Evolutionary conservation across 768 basidiomycete species (phyloP), one percentile per base, ranked within the genome.

Genomic region (Russula virescens): DNA sequence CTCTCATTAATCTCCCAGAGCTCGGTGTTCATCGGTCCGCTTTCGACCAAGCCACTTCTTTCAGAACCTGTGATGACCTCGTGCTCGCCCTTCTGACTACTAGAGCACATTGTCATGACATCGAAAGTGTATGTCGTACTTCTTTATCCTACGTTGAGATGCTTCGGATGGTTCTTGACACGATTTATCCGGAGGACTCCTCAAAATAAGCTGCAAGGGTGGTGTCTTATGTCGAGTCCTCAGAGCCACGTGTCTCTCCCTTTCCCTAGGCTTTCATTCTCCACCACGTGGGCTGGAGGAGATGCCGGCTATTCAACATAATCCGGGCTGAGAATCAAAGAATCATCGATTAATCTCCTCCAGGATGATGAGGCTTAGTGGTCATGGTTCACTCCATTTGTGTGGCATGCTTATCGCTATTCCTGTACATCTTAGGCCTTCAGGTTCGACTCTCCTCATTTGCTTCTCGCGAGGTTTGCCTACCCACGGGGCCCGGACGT

Each of bases 11-110:
- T 28, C n/a, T 26, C 38, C 51, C n/a, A n/a, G 18, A 31, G 5
- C 10, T 31, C 46, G 45, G 34, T 38, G 26, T 60, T 28, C 18
- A 5, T 19, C 46, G 25, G n/a, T 25, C 25, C 19, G 14, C 35
- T 48, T 47, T 34, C 9, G 16, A 50, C 5, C n/a, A 46, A 35
- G 8, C n/a, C 16, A 13, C 13, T 50, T 25, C 8, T 16, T 55
- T 40, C 55, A 5, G 8, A 3, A 48, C 25, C 54, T 26, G 19
- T 25, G 25, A 35, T 43, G 42, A 10, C 8, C 40, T 40, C 48
- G 40, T 62, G 47, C 19, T 56, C 13, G 48, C 34, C 61, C 61
- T 56, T 56, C 55, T 50, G 61, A 56, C 54, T 14, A 21, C 47
- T 40, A n/a, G 6, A 34, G 10, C 47, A 31, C 35, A 23, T 43